phyloP scores from a whole-genome alignment of 139 green algal genomes.

The Astrephomene gubernaculifera region DNA sequence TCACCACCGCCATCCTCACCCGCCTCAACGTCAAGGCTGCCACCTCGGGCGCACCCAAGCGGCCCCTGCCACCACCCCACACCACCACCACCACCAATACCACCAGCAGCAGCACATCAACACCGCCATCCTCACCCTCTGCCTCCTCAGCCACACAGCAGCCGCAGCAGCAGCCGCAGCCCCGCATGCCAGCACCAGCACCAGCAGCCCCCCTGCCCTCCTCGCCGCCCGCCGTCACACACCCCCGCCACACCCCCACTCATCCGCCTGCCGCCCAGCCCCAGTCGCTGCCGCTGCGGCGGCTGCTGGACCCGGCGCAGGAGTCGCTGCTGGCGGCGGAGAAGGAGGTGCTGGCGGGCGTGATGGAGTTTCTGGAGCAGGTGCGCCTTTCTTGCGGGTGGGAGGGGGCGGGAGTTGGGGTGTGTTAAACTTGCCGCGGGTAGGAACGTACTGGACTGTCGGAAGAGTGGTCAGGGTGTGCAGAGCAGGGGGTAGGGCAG shows the following conservation, averaged over 20 bases:
- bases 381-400: slow-evolving; percentile 26
- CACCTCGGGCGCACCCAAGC: slow-evolving; percentile 3
- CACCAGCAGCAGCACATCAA: too few relatives aligned
- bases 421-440: too few relatives aligned
- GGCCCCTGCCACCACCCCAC: too few relatives aligned
- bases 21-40: slow-evolving; percentile 41
- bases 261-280: neutral
- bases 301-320: slow-evolving; percentile 67
- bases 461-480: too few relatives aligned
- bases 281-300: slow-evolving; percentile 45
- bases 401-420: too few relatives aligned
- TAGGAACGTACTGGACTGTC: too few relatives aligned
- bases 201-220: neutral
- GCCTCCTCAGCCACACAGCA: neutral
- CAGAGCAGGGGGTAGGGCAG: too few relatives aligned
- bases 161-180: neutral
- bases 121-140: slow-evolving; percentile 22
- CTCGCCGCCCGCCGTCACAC: neutral
- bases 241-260: neutral
- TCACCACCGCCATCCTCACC: slow-evolving; percentile 30
- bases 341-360: slow-evolving; percentile 39
- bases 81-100: neutral
- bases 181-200: neutral
- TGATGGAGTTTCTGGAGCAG: slow-evolving; percentile 61
- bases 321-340: slow-evolving; percentile 63